A percentile compares a stretch with the other conserved stretches of the same genome.
These are phyloP conservation scores for Acanthochlamys bracteata DNA, from an alignment of 106 monocot species.

Conservation along the genomic window DNA sequence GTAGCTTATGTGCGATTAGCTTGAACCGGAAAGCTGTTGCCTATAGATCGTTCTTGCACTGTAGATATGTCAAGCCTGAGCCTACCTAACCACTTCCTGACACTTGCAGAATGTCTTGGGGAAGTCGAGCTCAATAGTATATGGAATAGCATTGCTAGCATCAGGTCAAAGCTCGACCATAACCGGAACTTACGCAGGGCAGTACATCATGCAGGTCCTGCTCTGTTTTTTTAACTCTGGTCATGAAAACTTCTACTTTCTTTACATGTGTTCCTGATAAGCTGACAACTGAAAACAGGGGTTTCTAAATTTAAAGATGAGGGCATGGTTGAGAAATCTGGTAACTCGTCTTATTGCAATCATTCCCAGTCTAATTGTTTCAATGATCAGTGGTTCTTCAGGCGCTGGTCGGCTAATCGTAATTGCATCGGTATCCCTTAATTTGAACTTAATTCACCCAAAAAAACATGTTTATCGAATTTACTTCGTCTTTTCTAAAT, in stretches of 20 bases:
- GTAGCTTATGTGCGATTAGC: too few relatives aligned
- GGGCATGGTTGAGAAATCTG: constrained; percentile 56
- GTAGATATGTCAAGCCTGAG: too few relatives aligned
- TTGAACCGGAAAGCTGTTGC: too few relatives aligned
- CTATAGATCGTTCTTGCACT: too few relatives aligned
- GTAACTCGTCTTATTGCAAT: constrained; percentile 67
- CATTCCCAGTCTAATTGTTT: constrained; percentile 64
- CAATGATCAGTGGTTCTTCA: constrained; percentile 67
- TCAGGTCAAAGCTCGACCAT: constrained; percentile 86
- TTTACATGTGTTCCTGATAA: background rate
- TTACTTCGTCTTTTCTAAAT: too few relatives aligned
- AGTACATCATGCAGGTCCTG: constrained; percentile 81
- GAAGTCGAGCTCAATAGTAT: constrained; percentile 56
- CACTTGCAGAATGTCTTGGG: constrained; percentile 57
- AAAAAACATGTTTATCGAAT: too few relatives aligned
- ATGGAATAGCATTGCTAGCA: constrained; percentile 67
- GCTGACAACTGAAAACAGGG: constrained; percentile 31
- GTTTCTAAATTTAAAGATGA: constrained; percentile 77
- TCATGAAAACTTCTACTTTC: too few relatives aligned
- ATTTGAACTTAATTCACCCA: background rate
- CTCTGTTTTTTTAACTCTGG: too few relatives aligned
- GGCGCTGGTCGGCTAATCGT: constrained; percentile 77
- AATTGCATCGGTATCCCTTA: constrained; percentile 65
- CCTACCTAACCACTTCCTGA: too few relatives aligned
- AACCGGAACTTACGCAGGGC: constrained; percentile 82